Evolutionary conservation across 1,139 yeast species (phyloP).

Genomic region (Pichia kudriavzevii): DNA sequence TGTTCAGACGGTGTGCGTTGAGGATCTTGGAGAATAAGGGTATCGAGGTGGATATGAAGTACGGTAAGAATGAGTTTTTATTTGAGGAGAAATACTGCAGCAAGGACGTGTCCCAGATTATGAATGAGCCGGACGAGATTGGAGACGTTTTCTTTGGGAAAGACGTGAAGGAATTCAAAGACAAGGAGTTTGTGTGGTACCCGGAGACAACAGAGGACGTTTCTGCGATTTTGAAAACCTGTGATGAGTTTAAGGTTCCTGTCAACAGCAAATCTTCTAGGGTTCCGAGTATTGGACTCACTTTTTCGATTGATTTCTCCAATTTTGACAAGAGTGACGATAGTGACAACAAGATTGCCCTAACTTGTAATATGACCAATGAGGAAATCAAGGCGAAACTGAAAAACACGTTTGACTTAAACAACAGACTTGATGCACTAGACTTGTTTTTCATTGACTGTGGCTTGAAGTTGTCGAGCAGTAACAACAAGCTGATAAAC

Average conservation of each 20-base stretch:
- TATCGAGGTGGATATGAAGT: conserved; percentile 17
- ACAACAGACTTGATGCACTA: conserved; percentile 7
- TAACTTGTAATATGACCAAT: conserved; percentile 1
- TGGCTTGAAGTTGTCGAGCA: conserved; percentile 15
- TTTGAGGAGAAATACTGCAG: conserved; percentile 18
- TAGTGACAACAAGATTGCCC: background rate
- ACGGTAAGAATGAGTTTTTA: conserved; percentile 18
- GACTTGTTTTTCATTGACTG: conserved; percentile 18
- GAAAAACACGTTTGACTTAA: background rate
- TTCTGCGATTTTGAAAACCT: conserved; percentile 17
- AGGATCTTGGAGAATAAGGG: conserved; percentile 23
- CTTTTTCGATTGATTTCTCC: conserved; percentile 15
- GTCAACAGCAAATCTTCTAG: conserved; percentile 15
- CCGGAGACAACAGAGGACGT: conserved; percentile 22
- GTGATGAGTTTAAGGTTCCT: conserved; percentile 24
- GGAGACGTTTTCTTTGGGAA: conserved; percentile 34
- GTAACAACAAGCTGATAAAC: conserved; percentile 8
- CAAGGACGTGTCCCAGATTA: conserved; percentile 28
- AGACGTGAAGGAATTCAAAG: conserved; percentile 28
- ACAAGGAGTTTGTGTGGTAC: conserved; percentile 15
- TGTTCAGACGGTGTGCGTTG: conserved; percentile 22
- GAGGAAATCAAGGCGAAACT: conserved; percentile 7
- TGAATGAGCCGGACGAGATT: conserved; percentile 36
- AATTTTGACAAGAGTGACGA: conserved; percentile 7
- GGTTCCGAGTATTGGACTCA: conserved; percentile 10